Percentiles rank a stretch among this genome's conserved stretches.
Evolutionary conservation across 768 basidiomycete species (phyloP).

Genomic region (Lentinula raphanica): DNA sequence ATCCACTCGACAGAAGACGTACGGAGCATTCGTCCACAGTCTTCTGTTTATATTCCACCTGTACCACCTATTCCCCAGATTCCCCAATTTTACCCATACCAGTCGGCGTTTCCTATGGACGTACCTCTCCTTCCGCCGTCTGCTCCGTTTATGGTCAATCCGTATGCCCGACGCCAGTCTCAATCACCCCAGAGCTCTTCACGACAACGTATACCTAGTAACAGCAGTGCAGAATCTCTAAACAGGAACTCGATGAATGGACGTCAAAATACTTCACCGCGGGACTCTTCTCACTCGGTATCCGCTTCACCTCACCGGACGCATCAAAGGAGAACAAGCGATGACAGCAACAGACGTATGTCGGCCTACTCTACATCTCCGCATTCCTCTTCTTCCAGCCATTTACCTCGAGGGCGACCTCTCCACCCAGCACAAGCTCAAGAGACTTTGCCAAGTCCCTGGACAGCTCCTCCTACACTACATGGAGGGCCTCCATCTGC

Average conservation of each 20-base stretch:
- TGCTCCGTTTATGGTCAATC: slow-evolving; percentile 71
- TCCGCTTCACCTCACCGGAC: slow-evolving; percentile 30
- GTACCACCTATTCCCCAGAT: slow-evolving; percentile 34
- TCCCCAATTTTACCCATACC: slow-evolving; percentile 37
- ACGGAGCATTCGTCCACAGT: slow-evolving; percentile 38
- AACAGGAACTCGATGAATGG: slow-evolving; percentile 12
- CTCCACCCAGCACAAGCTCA: slow-evolving; percentile 21
- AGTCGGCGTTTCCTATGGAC: slow-evolving; percentile 35
- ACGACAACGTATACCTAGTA: slow-evolving; percentile 12
- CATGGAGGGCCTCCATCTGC: background rate
- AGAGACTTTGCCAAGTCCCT: slow-evolving; percentile 27
- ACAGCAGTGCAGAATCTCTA: slow-evolving; percentile 11
- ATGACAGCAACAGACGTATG: slow-evolving; percentile 8
- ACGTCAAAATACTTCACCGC: slow-evolving; percentile 30
- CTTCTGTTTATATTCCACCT: slow-evolving; percentile 29
- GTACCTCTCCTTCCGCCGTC: slow-evolving; percentile 69
- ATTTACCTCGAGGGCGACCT: slow-evolving; percentile 17
- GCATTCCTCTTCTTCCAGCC: slow-evolving; percentile 8
- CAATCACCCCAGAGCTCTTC: slow-evolving; percentile 20
- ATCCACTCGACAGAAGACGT: slow-evolving; percentile 58
- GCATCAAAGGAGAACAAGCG: slow-evolving; percentile 20
- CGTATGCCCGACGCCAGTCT: slow-evolving; percentile 33
- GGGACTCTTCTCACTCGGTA: slow-evolving; percentile 25
- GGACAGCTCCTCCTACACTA: slow-evolving; percentile 33
- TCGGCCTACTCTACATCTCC: slow-evolving; percentile 10